Percentiles rank a stretch among this genome's conserved stretches.
Conservation (phyloP, 2,329 filamentous ascomycete genomes). For the Fusarium poae region DNA sequence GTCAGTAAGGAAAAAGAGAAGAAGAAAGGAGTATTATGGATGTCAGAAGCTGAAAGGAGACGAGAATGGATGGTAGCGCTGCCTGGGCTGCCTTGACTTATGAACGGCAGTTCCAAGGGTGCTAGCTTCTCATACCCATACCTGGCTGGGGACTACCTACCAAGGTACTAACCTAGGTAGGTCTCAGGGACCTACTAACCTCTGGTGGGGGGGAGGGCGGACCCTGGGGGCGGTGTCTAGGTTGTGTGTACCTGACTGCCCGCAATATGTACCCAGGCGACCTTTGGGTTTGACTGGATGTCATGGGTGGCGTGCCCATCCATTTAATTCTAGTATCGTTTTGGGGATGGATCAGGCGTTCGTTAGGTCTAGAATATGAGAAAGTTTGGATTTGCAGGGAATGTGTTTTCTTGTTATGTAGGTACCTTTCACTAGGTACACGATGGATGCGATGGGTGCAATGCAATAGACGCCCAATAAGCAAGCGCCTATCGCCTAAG, state of each 20-base stretch:
- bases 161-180: too few species aligned
- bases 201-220: conserved; percentile 31
- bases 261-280: background rate
- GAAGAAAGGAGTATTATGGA: conserved; percentile 10
- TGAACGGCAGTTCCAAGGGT: conserved; percentile 16
- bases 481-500: conserved; percentile 24
- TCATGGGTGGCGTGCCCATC: conserved; percentile 30
- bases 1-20: background rate
- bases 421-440: background rate
- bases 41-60: conserved; percentile 34
- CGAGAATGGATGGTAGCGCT: conserved; percentile 27
- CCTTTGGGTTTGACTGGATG: conserved; percentile 8
- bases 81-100: conserved; percentile 35
- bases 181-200: conserved; percentile 12
- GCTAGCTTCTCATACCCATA: background rate
- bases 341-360: conserved; percentile 45
- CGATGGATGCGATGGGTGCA: background rate
- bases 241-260: background rate
- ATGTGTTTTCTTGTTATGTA: conserved; percentile 11
- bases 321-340: conserved; percentile 34
- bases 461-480: conserved; percentile 41
- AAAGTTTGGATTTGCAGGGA: conserved; percentile 28
- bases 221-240: conserved; percentile 44
- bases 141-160: background rate
- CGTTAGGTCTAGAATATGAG: conserved; percentile 35